A percentile compares a stretch with the other conserved stretches of the same genome.
phyloP scores from a whole-genome alignment of 768 basidiomycete species.

The Brasilioporus rufonigricans region DNA sequence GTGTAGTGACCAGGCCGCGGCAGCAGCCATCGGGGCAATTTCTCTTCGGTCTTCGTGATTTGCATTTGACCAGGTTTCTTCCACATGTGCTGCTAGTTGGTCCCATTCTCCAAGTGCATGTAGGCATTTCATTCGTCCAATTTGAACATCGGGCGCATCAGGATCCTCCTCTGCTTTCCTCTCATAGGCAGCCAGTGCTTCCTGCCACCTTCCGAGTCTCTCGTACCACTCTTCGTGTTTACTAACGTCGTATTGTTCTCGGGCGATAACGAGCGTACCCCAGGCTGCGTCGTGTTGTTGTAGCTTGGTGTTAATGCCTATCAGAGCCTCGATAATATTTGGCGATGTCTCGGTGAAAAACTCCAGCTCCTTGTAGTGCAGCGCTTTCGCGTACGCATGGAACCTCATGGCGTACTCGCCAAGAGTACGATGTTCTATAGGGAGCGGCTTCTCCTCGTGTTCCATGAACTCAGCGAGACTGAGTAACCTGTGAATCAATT shows the following conservation, averaged over 20 bases:
- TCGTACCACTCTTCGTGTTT: constrained; percentile 99
- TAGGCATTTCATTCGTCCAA: constrained; percentile 92
- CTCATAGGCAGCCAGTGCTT: constrained; percentile 85
- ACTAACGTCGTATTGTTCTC: constrained; percentile 84
- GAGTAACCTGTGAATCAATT: constrained; percentile 86
- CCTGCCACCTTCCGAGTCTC: constrained; percentile 93
- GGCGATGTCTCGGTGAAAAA: constrained; percentile 92
- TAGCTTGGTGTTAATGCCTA: constrained; percentile 93
- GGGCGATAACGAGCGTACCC: constrained; percentile 90
- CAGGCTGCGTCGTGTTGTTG: constrained; percentile 98
- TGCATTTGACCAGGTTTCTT: constrained; percentile 83
- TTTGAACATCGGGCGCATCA: constrained; percentile 68
- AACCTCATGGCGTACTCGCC: constrained; percentile 93
- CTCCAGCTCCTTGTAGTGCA: constrained; percentile 98
- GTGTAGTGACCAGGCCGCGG: constrained; percentile 93
- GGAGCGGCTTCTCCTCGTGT: constrained; percentile 93
- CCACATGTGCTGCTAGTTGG: constrained; percentile 77
- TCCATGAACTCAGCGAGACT: constrained; percentile 99
- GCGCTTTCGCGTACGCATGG: constrained; percentile 93
- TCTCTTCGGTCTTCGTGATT: constrained; percentile 80
- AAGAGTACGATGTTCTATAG: constrained; percentile 89
- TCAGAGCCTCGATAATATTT: constrained; percentile 88
- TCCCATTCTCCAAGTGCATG: constrained; percentile 99
- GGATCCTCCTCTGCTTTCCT: constrained; percentile 76
- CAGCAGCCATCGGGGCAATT: constrained; percentile 96